Percentiles rank a stretch among this genome's conserved stretches.
These are phyloP conservation scores for Apiospora hydei DNA, from an alignment of 2,329 filamentous ascomycete genomes.

Conservation along the genomic window DNA sequence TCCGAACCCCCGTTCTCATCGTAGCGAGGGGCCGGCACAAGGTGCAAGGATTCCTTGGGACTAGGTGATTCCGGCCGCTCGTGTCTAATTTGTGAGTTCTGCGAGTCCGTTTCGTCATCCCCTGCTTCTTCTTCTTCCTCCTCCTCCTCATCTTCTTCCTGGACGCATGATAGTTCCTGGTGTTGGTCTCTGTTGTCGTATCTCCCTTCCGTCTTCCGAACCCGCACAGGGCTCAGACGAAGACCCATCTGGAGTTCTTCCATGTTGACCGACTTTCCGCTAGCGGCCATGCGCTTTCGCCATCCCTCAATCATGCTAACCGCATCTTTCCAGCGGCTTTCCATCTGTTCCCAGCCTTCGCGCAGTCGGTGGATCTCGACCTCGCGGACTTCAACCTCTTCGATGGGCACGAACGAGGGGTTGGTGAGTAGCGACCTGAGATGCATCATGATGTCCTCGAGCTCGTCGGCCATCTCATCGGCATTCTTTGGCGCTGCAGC, in stretches of 20 bases:
- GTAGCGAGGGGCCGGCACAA: slow-evolving; percentile 47
- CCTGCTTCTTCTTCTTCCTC: slow-evolving; percentile 49
- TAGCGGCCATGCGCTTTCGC: slow-evolving; percentile 80
- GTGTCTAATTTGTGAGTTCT: slow-evolving; percentile 10
- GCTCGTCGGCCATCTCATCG: slow-evolving; percentile 75
- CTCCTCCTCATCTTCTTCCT: slow-evolving; percentile 57
- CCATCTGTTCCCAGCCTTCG: slow-evolving; percentile 92
- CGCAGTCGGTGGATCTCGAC: slow-evolving; percentile 86
- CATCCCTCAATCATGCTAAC: slow-evolving; percentile 91
- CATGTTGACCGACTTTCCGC: slow-evolving; percentile 73
- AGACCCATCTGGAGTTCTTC: slow-evolving; percentile 74
- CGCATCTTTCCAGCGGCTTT: slow-evolving; percentile 87
- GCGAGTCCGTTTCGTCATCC: slow-evolving; percentile 45
- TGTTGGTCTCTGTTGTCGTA: slow-evolving; percentile 37
- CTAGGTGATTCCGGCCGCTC: slow-evolving; percentile 37
- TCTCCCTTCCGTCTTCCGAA: slow-evolving; percentile 51
- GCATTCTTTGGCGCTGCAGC: slow-evolving; percentile 47
- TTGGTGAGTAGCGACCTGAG: slow-evolving; percentile 88
- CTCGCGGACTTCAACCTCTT: slow-evolving; percentile 92
- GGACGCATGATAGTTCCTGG: slow-evolving; percentile 47
- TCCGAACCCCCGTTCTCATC: slow-evolving; percentile 42
- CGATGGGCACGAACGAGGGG: slow-evolving; percentile 93
- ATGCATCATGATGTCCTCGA: slow-evolving; percentile 81
- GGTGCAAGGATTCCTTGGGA: slow-evolving; percentile 48
- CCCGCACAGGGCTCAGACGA: slow-evolving; percentile 65